Conservation (phyloP, 768 basidiomycete genomes). For the Leccinum uliginosum region DNA sequence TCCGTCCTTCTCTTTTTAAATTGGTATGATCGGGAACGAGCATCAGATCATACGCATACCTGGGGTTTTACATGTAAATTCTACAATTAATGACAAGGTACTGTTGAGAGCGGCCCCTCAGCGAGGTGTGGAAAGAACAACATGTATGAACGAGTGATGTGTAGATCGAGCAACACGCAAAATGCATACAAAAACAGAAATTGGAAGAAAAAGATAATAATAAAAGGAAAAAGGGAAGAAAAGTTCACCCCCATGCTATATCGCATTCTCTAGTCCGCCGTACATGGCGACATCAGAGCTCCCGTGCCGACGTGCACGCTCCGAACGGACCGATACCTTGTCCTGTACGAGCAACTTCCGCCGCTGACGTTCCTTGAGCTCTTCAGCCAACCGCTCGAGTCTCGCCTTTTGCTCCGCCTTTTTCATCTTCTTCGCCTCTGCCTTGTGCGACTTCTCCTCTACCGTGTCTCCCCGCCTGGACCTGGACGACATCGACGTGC, state of each 20-base stretch:
- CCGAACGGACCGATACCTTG: conserved; percentile 28
- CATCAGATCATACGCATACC: conserved; percentile 11
- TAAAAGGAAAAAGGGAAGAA: not conserved
- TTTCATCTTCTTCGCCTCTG: conserved; percentile 39
- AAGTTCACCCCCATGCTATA: conserved; percentile 13
- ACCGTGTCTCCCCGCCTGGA: conserved; percentile 25
- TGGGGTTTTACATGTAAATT: conserved; percentile 25
- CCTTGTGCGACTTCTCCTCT: conserved; percentile 42
- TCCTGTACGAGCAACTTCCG: conserved; percentile 29
- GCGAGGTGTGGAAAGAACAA: conserved; percentile 2
- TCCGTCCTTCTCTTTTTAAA: not conserved
- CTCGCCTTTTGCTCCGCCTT: conserved; percentile 39
- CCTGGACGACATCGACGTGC: not conserved
- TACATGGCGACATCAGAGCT: conserved; percentile 30
- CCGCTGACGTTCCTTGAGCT: conserved; percentile 38
- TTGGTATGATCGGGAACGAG: not conserved
- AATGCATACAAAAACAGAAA: conserved; percentile 6
- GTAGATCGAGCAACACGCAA: conserved; percentile 15
- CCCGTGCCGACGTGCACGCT: conserved; percentile 22
- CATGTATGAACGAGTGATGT: conserved; percentile 11
- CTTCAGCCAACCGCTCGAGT: conserved; percentile 40
- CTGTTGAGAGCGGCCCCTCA: not conserved
- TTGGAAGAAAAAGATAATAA: not conserved
- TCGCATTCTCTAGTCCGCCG: conserved; percentile 23
- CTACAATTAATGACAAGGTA: conserved; percentile 27